Evolutionary conservation across 352 stramenopile species (phyloP).

Genomic region (Phytophthora colocasiae): DNA sequence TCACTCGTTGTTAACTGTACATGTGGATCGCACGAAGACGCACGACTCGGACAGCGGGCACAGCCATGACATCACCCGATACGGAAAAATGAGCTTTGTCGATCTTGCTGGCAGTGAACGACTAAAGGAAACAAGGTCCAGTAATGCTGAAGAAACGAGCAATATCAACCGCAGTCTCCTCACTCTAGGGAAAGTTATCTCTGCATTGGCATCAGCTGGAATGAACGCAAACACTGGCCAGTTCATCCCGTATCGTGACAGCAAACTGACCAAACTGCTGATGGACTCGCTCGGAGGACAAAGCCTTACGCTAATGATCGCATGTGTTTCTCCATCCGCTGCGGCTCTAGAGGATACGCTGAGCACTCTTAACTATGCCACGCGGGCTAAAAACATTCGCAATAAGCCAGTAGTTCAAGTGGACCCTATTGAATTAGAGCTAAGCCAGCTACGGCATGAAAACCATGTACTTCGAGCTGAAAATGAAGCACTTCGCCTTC

Average conservation of each 20-base stretch:
- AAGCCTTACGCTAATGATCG: constrained; percentile 86
- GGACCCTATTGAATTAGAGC: constrained; percentile 64
- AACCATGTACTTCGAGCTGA: constrained; percentile 63
- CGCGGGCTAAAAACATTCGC: constrained; percentile 84
- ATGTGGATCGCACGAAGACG: constrained; percentile 67
- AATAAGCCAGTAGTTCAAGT: constrained; percentile 83
- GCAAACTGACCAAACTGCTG: constrained; percentile 87
- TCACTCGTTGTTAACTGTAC: constrained; percentile 80
- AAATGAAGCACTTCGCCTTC: constrained; percentile 66
- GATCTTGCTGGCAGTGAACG: constrained; percentile 82
- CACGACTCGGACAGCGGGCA: constrained; percentile 46
- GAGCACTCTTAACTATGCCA: constrained; percentile 88
- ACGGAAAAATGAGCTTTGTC: constrained; percentile 85
- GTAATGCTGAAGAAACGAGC: constrained; percentile 76
- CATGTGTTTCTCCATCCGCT: constrained; percentile 75
- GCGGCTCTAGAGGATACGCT: constrained; percentile 76
- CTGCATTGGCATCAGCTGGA: constrained; percentile 59
- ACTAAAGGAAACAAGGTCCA: constrained; percentile 76
- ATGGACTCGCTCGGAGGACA: constrained; percentile 88
- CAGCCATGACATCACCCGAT: constrained; percentile 58
- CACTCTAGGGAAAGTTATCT: constrained; percentile 88
- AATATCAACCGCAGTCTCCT: constrained; percentile 89
- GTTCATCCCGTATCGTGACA: constrained; percentile 87
- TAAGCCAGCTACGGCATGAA: constrained; percentile 71
- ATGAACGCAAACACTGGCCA: constrained; percentile 14